Conservation (phyloP, 805 yeast genomes). For the Candida nonsorbophila region DNA sequence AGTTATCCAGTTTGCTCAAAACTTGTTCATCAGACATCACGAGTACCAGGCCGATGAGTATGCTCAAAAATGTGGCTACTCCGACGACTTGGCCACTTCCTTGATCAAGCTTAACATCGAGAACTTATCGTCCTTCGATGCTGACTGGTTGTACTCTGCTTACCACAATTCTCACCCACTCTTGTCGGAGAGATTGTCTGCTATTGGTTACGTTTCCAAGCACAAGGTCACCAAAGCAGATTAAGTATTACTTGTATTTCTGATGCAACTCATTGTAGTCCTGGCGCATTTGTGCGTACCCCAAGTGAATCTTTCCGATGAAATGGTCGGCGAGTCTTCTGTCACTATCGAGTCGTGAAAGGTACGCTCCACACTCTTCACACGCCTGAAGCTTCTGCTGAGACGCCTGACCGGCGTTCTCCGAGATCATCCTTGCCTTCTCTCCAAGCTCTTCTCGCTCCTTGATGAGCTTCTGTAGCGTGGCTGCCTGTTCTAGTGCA, state of each 20-base stretch:
- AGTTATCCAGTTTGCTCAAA: conserved; percentile 58
- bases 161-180: conserved; percentile 92
- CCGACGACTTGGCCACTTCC: conserved; percentile 61
- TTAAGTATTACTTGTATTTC: conserved; percentile 1
- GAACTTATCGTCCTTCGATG: conserved; percentile 81
- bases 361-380: conserved; percentile 82
- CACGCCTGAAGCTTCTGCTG: conserved; percentile 91
- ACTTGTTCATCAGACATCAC: conserved; percentile 72
- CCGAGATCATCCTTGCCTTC: conserved; percentile 56
- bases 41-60: conserved; percentile 93
- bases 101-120: conserved; percentile 73
- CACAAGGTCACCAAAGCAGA: conserved; percentile 25
- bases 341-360: conserved; percentile 82
- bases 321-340: conserved; percentile 86
- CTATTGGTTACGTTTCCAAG: conserved; percentile 51
- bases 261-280: conserved; percentile 36
- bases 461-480: conserved; percentile 38
- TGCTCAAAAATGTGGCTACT: conserved; percentile 72
- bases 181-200: conserved; percentile 79
- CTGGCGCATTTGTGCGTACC: conserved; percentile 71
- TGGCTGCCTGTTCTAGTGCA: conserved; percentile 45
- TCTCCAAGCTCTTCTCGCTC: conserved; percentile 51
- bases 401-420: conserved; percentile 75
- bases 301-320: conserved; percentile 80
- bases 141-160: conserved; percentile 84